A percentile compares a stretch with the other conserved stretches of the same genome.
These are phyloP conservation scores for Saxispiralis lemnorum DNA, from an alignment of 495 filamentous ascomycete genomes.

Conservation along the genomic window DNA sequence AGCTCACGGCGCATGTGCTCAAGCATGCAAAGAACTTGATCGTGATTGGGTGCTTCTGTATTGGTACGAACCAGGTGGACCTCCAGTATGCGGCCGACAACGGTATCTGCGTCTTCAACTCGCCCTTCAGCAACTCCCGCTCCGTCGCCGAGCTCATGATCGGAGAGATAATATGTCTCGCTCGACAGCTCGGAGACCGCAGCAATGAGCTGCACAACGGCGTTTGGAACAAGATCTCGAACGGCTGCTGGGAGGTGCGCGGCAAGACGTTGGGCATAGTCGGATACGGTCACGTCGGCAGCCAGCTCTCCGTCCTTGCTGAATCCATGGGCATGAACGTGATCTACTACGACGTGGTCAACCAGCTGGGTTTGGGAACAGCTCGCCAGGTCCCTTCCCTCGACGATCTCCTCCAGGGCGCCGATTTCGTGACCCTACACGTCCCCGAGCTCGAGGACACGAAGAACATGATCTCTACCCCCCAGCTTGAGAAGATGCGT, in stretches of 20 bases:
- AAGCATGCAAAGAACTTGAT: conserved; percentile 82
- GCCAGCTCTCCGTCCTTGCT: conserved; percentile 85
- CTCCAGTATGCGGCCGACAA: conserved; percentile 76
- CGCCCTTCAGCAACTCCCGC: conserved; percentile 92
- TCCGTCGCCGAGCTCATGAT: conserved; percentile 94
- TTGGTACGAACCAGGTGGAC: conserved; percentile 96
- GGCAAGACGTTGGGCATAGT: conserved; percentile 95
- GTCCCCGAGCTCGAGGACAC: conserved; percentile 90
- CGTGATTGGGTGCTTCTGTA: conserved; percentile 96
- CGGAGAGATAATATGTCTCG: conserved; percentile 76
- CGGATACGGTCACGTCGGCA: conserved; percentile 95
- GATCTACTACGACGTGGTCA: conserved; percentile 85
- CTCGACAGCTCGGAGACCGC: conserved; percentile 82
- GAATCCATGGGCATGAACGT: conserved; percentile 97
- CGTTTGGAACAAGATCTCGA: conserved; percentile 95
- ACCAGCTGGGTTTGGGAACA: conserved; percentile 82
- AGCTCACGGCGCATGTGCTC: conserved; percentile 70
- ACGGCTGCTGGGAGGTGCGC: conserved; percentile 91
- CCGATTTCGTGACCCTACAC: conserved; percentile 88
- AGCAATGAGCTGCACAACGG: conserved; percentile 88
- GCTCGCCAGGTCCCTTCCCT: conserved; percentile 66
- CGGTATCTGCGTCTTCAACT: conserved; percentile 97
- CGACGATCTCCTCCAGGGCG: conserved; percentile 50
- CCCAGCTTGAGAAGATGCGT: conserved; percentile 78
- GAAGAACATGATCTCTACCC: conserved; percentile 62